Base-by-base conservation (phyloP, 495 filamentous ascomycete species). In the Neurospora sp. region DNA sequence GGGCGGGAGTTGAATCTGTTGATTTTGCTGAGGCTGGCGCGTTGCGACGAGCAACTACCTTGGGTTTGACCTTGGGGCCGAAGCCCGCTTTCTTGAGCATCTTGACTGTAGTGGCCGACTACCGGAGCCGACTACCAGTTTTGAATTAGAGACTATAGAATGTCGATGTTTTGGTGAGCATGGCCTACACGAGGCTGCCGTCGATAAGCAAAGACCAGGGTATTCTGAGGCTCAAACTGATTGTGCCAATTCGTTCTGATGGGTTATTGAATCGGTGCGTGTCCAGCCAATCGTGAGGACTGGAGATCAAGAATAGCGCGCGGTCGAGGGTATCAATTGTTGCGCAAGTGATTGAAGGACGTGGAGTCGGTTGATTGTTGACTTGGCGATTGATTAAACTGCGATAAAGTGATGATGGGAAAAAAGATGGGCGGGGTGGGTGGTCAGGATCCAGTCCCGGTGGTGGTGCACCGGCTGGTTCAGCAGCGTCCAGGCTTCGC, bases 31-130 rank as follows among this genome's bases (percentile, higher is more conserved):
- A 48, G 20, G 74, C 6, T 16, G 71, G 35, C 14, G 59, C 18
- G 12, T 66, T 66, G 54, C 54, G 54, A 35, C 77, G 77, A 46
- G 72, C 54, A 35, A 39, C 31, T 16, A 73, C 72, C 54, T 73
- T 71, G 37, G 73, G 59, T 62, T 71, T 76, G 59, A 74, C 78
- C 75, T 84, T 84, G 16, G 83, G 83, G 79, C 83, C 84, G 75
- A 85, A 84, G 78, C 78, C 81, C 71, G 80, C 75, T 70, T 84
- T 85, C 73, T 83, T 85, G 73, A 86, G 71, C 83, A 86, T 84
- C 70, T 78, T 74, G 82, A 81, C 78, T 81, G 77, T 82, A 83
- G 10, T 69, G 12, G 59, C 31, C 3, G 18, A 54, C 46, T 54
- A 23, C 5, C 10, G 46, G 46, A 1, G 6, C 6, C 12, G 12